Evolutionary conservation across 192 early-diverging fungal genomes (phyloP).

Genomic region (Paraglomus occultum): DNA sequence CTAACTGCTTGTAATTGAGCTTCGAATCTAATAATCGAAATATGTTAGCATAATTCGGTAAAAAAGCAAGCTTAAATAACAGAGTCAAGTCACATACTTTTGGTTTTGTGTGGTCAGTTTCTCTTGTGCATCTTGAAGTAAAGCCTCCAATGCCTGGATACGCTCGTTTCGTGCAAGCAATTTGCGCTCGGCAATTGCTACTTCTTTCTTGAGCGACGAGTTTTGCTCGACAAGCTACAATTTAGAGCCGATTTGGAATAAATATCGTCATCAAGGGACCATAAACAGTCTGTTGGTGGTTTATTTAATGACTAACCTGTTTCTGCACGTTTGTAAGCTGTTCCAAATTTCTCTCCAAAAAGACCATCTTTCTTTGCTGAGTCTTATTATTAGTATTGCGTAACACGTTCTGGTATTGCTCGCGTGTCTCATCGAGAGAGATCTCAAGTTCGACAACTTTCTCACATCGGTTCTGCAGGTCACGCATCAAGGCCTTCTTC

Average conservation of each 20-base stretch:
- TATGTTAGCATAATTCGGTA: background rate
- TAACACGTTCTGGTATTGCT: constrained; percentile 86
- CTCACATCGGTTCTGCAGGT: constrained; percentile 96
- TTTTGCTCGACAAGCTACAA: constrained; percentile 91
- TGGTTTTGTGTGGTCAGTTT: constrained; percentile 77
- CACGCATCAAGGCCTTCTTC: constrained; percentile 98
- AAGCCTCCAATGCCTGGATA: constrained; percentile 83
- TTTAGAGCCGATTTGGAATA: background rate
- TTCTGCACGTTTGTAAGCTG: constrained; percentile 96
- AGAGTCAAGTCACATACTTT: constrained; percentile 40
- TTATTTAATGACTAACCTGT: constrained; percentile 43
- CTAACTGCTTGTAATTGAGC: constrained; percentile 74
- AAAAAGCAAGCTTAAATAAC: background rate
- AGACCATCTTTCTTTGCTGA: constrained; percentile 97
- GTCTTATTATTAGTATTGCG: constrained; percentile 79
- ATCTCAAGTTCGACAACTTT: constrained; percentile 98
- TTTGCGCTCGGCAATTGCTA: constrained; percentile 87
- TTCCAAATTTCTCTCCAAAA: constrained; percentile 95
- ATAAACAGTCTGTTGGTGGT: background rate
- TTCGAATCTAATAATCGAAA: constrained; percentile 60
- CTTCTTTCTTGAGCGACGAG: constrained; percentile 92
- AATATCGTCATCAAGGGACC: background rate
- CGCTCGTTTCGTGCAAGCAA: constrained; percentile 89
- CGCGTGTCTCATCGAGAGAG: constrained; percentile 93
- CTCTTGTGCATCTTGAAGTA: constrained; percentile 81